Conservation (phyloP, 1,284 basidiomycete genomes). For the Fomitopsis pinicola region DNA sequence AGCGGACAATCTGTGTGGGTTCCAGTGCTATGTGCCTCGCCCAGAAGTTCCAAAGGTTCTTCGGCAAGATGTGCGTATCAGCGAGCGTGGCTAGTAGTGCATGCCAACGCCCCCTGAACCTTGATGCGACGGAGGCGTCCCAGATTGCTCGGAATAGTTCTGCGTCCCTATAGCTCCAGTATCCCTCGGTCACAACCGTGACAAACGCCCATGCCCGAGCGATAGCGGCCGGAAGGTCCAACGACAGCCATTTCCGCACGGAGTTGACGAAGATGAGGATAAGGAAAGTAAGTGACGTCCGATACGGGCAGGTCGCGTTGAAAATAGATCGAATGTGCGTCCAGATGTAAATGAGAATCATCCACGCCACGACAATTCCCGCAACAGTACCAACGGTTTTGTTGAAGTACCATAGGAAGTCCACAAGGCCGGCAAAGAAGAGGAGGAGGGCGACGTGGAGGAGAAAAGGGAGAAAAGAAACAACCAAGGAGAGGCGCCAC, state of each 20-base stretch:
- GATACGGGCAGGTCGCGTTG: conserved; percentile 13
- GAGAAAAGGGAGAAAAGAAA: conserved; percentile 9
- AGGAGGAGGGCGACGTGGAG: conserved; percentile 12
- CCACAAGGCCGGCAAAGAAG: conserved; percentile 14
- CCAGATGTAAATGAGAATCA: conserved; percentile 4
- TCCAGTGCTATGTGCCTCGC: not conserved
- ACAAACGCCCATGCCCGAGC: not conserved
- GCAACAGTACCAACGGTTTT: conserved; percentile 2
- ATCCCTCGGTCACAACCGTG: not conserved
- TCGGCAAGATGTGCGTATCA: not conserved
- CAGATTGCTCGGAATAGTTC: not conserved
- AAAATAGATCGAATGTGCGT: conserved; percentile 9
- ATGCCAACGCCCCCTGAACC: not conserved
- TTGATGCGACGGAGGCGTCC: not conserved
- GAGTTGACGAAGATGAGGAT: conserved; percentile 1
- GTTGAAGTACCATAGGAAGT: conserved; percentile 13
- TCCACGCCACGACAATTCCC: not conserved
- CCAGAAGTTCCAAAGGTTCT: not conserved
- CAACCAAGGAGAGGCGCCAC: conserved; percentile 9
- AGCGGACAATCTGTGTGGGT: not conserved
- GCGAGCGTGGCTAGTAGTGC: not conserved
- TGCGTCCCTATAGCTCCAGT: not conserved
- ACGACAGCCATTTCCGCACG: not conserved
- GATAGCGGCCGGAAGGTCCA: not conserved
- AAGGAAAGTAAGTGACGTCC: conserved; percentile 10